Base-by-base conservation (phyloP, 345 rosid genomes). In the Eucalyptus tenuipes region DNA sequence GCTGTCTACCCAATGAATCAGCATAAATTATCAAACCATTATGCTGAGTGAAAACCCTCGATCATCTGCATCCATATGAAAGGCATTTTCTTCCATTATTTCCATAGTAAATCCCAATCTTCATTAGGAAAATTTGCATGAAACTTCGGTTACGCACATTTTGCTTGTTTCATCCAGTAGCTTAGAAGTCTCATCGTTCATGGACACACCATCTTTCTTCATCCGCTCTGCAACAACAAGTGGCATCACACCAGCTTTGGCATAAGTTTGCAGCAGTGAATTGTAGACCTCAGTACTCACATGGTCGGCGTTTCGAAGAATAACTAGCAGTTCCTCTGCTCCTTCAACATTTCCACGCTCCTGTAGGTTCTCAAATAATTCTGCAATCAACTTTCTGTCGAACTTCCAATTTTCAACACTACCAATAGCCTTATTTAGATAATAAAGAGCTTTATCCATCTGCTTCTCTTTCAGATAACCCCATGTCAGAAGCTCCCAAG, bases 401-500 rank as follows among this genome's bases (percentile, higher is more conserved):
- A 95, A 95, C 86, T 86, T 90, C 99, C 98, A 95, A 57, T 92
- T 94, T 89, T 92, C 93, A 88, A 97, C 97, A 88, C 94, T 93
- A 37, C 91, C 91, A 88, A 96, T 57, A 13, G 96, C 98, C 90
- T 96, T 97, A 91, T 91, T 89, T 33, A 97, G 94, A 91, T 91
- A 94, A 89, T 92, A 93, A 79, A 96, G 81, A 79, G 94, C 97
- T 49, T 92, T 95, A 50, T 92, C 95, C 89, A 90, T 91, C 85
- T 92, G 92, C 88, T 91, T 92, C 37, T 85, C 88, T 88, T 93
- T 93, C 90, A 96, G 87, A 91, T 94, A 92, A 55, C 94, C 97
- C 95, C 96, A 93, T 4, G 96, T 92, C 81, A 97, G 95, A 90
- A 96, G 97, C 89, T 97, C 98, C 97, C 97, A 97, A 57, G 99